A percentile compares a stretch with the other conserved stretches of the same genome.
These are phyloP conservation scores for Plantago coronopus DNA, from an alignment of 305 asterid species.

Conservation along the genomic window DNA sequence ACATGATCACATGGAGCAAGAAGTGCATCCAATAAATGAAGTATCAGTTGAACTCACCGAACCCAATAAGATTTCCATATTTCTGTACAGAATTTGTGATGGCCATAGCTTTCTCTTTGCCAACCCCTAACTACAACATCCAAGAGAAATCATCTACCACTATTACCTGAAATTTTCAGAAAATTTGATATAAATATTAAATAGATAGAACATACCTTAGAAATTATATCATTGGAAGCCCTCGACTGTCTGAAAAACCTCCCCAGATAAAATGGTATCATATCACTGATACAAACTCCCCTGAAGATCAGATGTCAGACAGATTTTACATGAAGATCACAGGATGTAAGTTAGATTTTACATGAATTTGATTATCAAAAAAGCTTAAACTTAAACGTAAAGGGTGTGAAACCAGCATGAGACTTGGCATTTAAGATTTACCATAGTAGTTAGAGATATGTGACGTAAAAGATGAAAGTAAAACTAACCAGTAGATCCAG, in stretches of 20 bases:
- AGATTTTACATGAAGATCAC: constrained; percentile 6
- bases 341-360: constrained; percentile 7
- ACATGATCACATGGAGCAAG: too few relatives aligned
- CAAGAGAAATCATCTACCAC: constrained; percentile 18
- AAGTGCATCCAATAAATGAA: background rate
- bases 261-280: constrained; percentile 89
- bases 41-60: constrained; percentile 50
- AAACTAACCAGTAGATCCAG: constrained; percentile 85
- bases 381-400: background rate
- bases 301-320: constrained; percentile 30
- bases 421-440: too few relatives aligned
- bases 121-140: constrained; percentile 59
- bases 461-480: background rate
- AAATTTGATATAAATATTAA: constrained; percentile 18
- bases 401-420: constrained; percentile 8
- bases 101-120: constrained; percentile 62
- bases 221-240: constrained; percentile 59
- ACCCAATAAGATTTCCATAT: constrained; percentile 83
- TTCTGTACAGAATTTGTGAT: constrained; percentile 48
- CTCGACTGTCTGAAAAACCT: constrained; percentile 63
- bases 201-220: constrained; percentile 51
- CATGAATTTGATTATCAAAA: constrained; percentile 7
- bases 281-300: constrained; percentile 92
- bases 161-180: constrained; percentile 6
- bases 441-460: background rate